Percentiles rank a stretch among this genome's conserved stretches.
Evolutionary conservation across 495 filamentous ascomycete genomes (phyloP).

Genomic region (Xylaria telfairii): DNA sequence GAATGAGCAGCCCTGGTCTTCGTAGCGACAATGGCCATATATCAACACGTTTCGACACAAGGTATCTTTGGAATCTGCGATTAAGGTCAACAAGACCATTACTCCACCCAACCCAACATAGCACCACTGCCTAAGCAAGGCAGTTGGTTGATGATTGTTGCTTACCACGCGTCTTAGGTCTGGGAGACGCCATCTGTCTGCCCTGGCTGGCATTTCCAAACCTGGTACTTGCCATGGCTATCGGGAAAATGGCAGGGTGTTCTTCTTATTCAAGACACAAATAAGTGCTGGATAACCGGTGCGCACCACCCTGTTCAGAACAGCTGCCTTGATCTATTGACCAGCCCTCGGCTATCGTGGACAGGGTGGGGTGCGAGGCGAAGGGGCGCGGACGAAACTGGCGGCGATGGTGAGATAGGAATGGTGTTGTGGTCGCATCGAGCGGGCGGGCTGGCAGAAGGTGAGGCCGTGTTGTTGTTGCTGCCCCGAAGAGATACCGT

Average conservation of each 20-base stretch:
- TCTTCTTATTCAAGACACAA: conserved; percentile 32
- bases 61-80: conserved; percentile 73
- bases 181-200: conserved; percentile 57
- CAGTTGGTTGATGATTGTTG: background rate
- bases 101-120: background rate
- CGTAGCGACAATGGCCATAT: conserved; percentile 90
- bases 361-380: conserved; percentile 19
- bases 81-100: conserved; percentile 11
- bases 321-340: conserved; percentile 25
- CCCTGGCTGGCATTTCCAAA: conserved; percentile 51
- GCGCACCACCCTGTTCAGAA: conserved; percentile 32
- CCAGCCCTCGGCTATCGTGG: conserved; percentile 6
- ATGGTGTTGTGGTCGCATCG: conserved; percentile 20
- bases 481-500: conserved; percentile 12
- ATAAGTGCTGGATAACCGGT: conserved; percentile 24
- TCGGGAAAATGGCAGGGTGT: conserved; percentile 6
- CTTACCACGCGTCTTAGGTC: conserved; percentile 58
- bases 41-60: conserved; percentile 93
- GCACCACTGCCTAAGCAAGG: background rate
- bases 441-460: conserved; percentile 1
- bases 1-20: conserved; percentile 90
- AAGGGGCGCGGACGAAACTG: conserved; percentile 15
- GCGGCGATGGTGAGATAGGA: conserved; percentile 9
- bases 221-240: conserved; percentile 52
- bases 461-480: conserved; percentile 1